phyloP scores from a whole-genome alignment of 1,284 basidiomycete genomes.

The Melampsora occidentalis region DNA sequence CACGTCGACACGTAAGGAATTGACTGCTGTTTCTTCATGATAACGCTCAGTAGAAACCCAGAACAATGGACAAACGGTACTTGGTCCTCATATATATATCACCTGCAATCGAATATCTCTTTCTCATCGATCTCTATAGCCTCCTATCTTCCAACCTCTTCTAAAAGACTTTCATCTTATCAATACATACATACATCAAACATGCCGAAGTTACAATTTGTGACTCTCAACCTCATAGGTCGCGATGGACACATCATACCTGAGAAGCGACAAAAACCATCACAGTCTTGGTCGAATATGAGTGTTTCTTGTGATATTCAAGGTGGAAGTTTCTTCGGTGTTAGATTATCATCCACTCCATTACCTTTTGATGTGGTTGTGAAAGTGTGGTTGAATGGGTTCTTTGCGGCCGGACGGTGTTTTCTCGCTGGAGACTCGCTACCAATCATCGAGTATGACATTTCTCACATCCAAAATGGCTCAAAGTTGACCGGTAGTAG shows the following conservation, averaged over 20 bases:
- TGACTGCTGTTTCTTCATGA: too few species aligned
- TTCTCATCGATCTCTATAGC: too few species aligned
- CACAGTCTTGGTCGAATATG: constrained; percentile 14
- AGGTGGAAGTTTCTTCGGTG: constrained; percentile 5
- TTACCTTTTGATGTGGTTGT: constrained; percentile 36
- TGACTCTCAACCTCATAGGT: constrained; percentile 18
- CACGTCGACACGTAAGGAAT: too few species aligned
- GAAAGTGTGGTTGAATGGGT: constrained; percentile 22
- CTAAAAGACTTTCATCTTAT: too few species aligned
- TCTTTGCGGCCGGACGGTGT: constrained; percentile 32
- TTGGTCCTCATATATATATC: too few species aligned
- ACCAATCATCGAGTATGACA: constrained; percentile 32
- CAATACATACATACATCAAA: not conserved
- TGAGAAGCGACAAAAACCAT: not conserved
- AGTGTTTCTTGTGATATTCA: constrained; percentile 6
- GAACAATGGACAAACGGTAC: too few species aligned
- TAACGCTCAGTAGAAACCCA: too few species aligned
- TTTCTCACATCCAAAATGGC: not conserved
- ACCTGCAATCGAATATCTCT: too few species aligned
- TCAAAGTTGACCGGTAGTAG: not conserved
- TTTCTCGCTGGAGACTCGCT: constrained; percentile 24
- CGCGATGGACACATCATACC: constrained; percentile 10
- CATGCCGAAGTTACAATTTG: constrained; percentile 37
- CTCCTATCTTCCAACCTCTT: too few species aligned
- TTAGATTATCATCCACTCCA: constrained; percentile 28